Conservation (phyloP, 169 alveolate genomes). For the Plasmodium adleri region DNA sequence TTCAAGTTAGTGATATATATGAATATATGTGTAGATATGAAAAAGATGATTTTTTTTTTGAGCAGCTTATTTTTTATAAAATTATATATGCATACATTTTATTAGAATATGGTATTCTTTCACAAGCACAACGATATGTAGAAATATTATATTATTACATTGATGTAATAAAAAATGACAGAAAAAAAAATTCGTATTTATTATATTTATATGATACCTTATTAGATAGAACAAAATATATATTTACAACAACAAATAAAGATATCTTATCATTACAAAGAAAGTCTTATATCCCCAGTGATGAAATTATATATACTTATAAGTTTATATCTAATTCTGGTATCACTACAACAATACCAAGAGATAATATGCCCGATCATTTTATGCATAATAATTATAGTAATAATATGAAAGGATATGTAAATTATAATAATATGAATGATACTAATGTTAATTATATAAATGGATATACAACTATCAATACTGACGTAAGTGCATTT, state of each 20-base stretch:
- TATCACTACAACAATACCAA: too few relatives aligned
- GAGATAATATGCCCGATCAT: too few relatives aligned
- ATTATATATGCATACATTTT: constrained; percentile 27
- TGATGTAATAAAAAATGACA: constrained; percentile 66
- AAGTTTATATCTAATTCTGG: neutral
- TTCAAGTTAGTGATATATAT: constrained; percentile 46
- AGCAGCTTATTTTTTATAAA: constrained; percentile 21
- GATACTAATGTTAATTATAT: too few relatives aligned
- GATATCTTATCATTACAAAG: neutral
- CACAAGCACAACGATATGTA: constrained; percentile 42
- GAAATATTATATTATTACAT: constrained; percentile 46
- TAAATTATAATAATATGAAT: too few relatives aligned
- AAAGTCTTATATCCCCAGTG: neutral
- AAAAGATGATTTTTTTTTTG: constrained; percentile 61
- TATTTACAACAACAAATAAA: constrained; percentile 4
- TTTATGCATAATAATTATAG: too few relatives aligned
- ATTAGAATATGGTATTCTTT: constrained; percentile 48
- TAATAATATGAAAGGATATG: too few relatives aligned
- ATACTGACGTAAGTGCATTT: too few relatives aligned
- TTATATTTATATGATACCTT: constrained; percentile 35
- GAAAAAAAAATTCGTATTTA: constrained; percentile 29
- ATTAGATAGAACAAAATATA: constrained; percentile 21
- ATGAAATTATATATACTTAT: constrained; percentile 12
- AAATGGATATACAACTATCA: too few relatives aligned
- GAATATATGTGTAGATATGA: constrained; percentile 41